Percentiles rank a stretch among this genome's conserved stretches.
phyloP scores from a whole-genome alignment of 768 basidiomycete species.

The Russula griseocarnosa region DNA sequence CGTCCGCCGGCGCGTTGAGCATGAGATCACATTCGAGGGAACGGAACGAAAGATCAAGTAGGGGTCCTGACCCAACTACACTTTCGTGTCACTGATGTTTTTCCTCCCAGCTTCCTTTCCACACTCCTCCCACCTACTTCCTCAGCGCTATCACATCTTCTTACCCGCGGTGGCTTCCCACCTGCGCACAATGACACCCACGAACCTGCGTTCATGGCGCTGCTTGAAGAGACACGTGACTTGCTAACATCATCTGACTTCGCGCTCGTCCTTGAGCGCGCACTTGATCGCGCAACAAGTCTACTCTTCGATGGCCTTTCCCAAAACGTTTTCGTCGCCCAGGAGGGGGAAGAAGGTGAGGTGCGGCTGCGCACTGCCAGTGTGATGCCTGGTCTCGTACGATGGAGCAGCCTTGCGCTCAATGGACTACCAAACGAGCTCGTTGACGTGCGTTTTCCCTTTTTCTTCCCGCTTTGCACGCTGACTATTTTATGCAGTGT shows the following conservation, averaged over 20 bases:
- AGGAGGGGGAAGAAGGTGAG: conserved; percentile 35
- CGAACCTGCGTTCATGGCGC: conserved; percentile 51
- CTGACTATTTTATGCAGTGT: conserved; percentile 41
- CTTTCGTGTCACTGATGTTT: conserved; percentile 10
- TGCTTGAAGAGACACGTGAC: conserved; percentile 65
- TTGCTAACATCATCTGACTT: conserved; percentile 69
- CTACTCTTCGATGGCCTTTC: conserved; percentile 62
- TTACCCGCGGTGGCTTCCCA: conserved; percentile 58
- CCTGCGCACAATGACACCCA: conserved; percentile 36
- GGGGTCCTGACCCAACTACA: conserved; percentile 26
- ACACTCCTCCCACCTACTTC: conserved; percentile 72
- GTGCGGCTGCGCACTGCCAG: conserved; percentile 67
- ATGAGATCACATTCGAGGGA: conserved; percentile 60
- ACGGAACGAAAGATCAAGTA: conserved; percentile 54
- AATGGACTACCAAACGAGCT: conserved; percentile 72
- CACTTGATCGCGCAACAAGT: conserved; percentile 64
- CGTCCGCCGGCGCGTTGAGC: conserved; percentile 73
- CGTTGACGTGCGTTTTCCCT: conserved; percentile 61
- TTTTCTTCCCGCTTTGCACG: neutral
- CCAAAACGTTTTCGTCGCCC: conserved; percentile 54
- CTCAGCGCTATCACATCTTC: conserved; percentile 63
- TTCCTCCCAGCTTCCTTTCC: conserved; percentile 56
- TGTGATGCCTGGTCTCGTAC: conserved; percentile 72
- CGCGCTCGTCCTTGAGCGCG: conserved; percentile 61
- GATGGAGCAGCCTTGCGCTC: conserved; percentile 70